Percentiles rank a stretch among this genome's conserved stretches.
phyloP scores from a whole-genome alignment of 2,329 filamentous ascomycete species.

The Ilyonectria sp. region DNA sequence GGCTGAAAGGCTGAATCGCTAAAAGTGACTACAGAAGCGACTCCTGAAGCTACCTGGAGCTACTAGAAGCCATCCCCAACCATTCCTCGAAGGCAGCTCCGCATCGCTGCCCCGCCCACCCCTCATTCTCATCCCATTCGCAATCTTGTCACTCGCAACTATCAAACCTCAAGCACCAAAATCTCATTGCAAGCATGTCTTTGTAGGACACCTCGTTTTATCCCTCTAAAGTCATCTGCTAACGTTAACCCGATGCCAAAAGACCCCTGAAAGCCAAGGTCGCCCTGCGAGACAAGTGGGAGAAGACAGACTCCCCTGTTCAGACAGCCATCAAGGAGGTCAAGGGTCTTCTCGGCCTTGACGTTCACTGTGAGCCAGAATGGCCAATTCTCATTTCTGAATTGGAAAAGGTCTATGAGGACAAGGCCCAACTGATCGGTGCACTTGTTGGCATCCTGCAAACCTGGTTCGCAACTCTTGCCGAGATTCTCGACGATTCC shows the following conservation, averaged over 20 bases:
- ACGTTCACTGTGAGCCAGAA: conserved; percentile 58
- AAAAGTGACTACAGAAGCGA: too few species aligned
- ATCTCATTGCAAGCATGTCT: conserved; percentile 28
- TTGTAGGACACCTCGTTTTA: conserved; percentile 19
- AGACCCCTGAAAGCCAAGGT: conserved; percentile 62
- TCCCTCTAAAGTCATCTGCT: not conserved
- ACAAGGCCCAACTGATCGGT: conserved; percentile 57
- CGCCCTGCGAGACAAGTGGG: conserved; percentile 61
- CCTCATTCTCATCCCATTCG: conserved; percentile 13
- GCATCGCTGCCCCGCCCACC: not conserved
- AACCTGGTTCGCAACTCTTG: conserved; percentile 57
- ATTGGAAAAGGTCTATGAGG: conserved; percentile 56
- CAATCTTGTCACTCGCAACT: not conserved
- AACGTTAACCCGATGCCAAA: conserved; percentile 5
- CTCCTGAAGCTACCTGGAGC: not conserved
- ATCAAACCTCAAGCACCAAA: not conserved
- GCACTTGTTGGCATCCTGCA: conserved; percentile 56
- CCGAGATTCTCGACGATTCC: conserved; percentile 59
- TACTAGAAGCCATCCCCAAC: not conserved
- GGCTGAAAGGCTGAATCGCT: not conserved
- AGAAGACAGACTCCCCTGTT: conserved; percentile 50
- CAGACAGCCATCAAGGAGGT: conserved; percentile 53
- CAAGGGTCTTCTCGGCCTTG: conserved; percentile 56
- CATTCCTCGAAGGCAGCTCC: not conserved
- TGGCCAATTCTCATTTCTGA: conserved; percentile 60